phyloP scores from a whole-genome alignment of 768 basidiomycete genomes.

The Sistotremastrum niveocremeum region DNA sequence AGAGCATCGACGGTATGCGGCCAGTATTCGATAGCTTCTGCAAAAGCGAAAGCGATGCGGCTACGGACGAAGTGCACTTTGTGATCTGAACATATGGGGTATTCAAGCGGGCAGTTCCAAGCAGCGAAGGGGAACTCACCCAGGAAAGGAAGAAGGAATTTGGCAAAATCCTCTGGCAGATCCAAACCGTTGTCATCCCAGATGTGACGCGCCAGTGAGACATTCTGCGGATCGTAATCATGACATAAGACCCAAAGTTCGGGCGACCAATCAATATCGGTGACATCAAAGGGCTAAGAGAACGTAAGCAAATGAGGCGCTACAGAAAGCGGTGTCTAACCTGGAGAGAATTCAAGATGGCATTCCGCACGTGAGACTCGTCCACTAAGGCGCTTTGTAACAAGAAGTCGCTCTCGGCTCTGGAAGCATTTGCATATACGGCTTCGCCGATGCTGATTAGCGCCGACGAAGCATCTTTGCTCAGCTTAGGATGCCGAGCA shows the following conservation, averaged over 20 bases:
- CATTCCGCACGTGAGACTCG: conserved; percentile 77
- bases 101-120: neutral
- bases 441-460: conserved; percentile 74
- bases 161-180: conserved; percentile 54
- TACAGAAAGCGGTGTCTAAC: conserved; percentile 24
- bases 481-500: conserved; percentile 61
- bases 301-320: neutral
- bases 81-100: conserved; percentile 39
- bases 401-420: conserved; percentile 50
- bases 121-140: conserved; percentile 29
- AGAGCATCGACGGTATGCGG: conserved; percentile 39
- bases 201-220: conserved; percentile 58
- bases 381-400: conserved; percentile 67
- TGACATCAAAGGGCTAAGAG: conserved; percentile 78
- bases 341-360: conserved; percentile 84
- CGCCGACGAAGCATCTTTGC: conserved; percentile 71
- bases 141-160: conserved; percentile 47
- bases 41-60: conserved; percentile 56
- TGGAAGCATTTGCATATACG: conserved; percentile 48
- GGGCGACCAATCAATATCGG: conserved; percentile 86
- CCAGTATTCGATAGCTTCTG: conserved; percentile 62
- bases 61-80: conserved; percentile 68
- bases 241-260: conserved; percentile 82
- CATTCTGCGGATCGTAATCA: conserved; percentile 84
- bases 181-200: conserved; percentile 98